Conservation (phyloP, 805 yeast species). For the Crinitomyces ghanaensis region DNA sequence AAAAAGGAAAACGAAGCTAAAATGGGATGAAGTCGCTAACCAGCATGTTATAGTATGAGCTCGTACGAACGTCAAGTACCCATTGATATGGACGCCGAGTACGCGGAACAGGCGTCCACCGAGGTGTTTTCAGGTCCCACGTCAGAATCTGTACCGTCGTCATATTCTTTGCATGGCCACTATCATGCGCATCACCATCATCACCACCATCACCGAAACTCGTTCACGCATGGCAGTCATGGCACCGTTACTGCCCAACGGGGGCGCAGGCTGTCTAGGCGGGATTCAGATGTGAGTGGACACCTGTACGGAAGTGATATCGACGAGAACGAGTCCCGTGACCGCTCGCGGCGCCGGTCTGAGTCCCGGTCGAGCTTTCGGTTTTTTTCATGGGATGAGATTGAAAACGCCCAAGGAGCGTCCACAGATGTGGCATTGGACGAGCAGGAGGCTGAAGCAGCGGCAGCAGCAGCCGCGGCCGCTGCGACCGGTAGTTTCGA, state of each 20-base stretch:
- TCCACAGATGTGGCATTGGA: conserved; percentile 49
- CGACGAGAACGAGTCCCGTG: conserved; percentile 3
- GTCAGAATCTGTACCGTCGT: conserved; percentile 56
- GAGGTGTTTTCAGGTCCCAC: conserved; percentile 68
- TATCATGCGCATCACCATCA: conserved; percentile 24
- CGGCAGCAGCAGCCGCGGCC: background rate
- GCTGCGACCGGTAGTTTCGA: background rate
- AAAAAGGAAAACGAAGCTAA: no score
- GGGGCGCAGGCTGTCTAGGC: no score
- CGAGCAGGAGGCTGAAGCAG: conserved; percentile 14
- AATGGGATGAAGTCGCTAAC: no score
- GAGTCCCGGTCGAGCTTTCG: conserved; percentile 39
- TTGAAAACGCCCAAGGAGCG: conserved; percentile 74
- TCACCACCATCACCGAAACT: conserved; percentile 5
- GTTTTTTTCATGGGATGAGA: conserved; percentile 74
- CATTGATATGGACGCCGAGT: conserved; percentile 24
- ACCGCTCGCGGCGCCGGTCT: conserved; percentile 8
- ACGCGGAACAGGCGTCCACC: conserved; percentile 25
- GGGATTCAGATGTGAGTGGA: background rate
- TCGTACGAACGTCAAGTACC: no score
- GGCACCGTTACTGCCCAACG: conserved; percentile 3
- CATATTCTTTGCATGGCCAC: conserved; percentile 46
- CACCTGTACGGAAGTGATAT: background rate
- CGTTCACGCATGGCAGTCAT: conserved; percentile 2
- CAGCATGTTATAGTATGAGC: no score